Evolutionary conservation across 768 basidiomycete species (phyloP), one percentile per base, ranked within the genome.

Genomic region (Boletus coccyginus): DNA sequence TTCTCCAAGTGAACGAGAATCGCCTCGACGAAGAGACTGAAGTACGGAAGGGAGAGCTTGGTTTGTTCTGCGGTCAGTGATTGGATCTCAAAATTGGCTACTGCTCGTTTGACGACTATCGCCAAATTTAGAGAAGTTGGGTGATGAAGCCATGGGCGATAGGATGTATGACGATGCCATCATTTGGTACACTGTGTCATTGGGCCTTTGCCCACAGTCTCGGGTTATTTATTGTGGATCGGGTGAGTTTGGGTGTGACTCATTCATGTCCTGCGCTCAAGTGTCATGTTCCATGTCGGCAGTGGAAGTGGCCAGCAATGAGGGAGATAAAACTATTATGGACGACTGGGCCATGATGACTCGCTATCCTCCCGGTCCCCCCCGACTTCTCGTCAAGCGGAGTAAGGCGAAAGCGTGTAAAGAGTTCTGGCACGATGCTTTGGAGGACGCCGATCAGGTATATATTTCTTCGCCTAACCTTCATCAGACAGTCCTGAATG

Each of bases 181-280:
- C 21, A 35, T 32, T 5, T 64, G 58, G 58, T 64, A 64, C 43
- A 41, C 62, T 10, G 51, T 52, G 42, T 45, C 63, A 24, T 46
- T 55, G 12, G 10, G 3, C 13, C 59, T 60, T 33, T 40, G 1
- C 10, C n/a, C 53, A 36, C 44, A 35, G 24, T 53, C 38, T 12
- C 29, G 38, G 7, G 52, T 21, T 27, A 39, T 16, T 16, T n/a
- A 53, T 27, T 50, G 13, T 35, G 42, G 46, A 19, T 53, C 42
- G 3, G 42, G 62, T 64, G 41, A 47, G 53, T 31, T 32, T 17
- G n/a, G 16, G 21, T 14, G 1, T 0, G 2, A 17, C 14, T 45
- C 12, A 4, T 42, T 11, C n/a, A 32, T 29, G 4, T 1, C n/a
- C 17, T 43, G 16, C 17, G 35, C 13, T 55, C n/a, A 46, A 24